Evolutionary conservation across 257 asterid genomes (phyloP).

Genomic region (Penstemon barbatus): DNA sequence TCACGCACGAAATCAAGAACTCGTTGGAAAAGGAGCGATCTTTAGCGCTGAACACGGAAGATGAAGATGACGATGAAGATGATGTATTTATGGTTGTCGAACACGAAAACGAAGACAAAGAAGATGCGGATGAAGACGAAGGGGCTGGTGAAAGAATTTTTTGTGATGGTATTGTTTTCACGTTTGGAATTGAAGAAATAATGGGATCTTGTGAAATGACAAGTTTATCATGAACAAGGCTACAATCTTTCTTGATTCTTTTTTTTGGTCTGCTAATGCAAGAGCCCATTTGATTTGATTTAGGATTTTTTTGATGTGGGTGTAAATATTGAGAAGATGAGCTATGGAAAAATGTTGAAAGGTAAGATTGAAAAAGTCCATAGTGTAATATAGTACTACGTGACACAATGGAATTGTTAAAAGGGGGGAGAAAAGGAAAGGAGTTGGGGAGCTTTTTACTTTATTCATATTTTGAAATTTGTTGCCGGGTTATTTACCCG

Average conservation of each 20-base stretch:
- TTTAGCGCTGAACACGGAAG: conserved; percentile 34
- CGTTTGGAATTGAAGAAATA: conserved; percentile 27
- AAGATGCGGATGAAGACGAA: conserved; percentile 40
- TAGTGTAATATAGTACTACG: conserved; percentile 19
- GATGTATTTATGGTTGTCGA: conserved; percentile 39
- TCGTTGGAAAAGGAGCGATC: conserved; percentile 70
- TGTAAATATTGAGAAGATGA: conserved; percentile 9
- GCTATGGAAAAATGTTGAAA: conserved; percentile 18
- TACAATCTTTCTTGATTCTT: conserved; percentile 32
- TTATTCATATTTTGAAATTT: conserved; percentile 49
- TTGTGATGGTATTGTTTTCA: conserved; percentile 19
- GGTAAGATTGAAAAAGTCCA: conserved; percentile 8
- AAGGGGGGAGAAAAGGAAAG: conserved; percentile 26
- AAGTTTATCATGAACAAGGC: conserved; percentile 59
- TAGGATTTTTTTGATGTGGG: not conserved
- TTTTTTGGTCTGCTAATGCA: conserved; percentile 74
- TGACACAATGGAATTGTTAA: conserved; percentile 31
- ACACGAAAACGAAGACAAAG: conserved; percentile 47
- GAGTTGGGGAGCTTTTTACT: conserved; percentile 36
- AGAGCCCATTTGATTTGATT: conserved; percentile 55
- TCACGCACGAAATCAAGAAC: conserved; percentile 58
- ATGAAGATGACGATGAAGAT: conserved; percentile 34
- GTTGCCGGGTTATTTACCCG: conserved; percentile 59
- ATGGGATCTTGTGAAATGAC: conserved; percentile 52
- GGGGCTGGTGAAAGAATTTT: conserved; percentile 50